A percentile compares a stretch with the other conserved stretches of the same genome.
phyloP scores from a whole-genome alignment of 495 filamentous ascomycete genomes.

The Rhypophila decipiens region DNA sequence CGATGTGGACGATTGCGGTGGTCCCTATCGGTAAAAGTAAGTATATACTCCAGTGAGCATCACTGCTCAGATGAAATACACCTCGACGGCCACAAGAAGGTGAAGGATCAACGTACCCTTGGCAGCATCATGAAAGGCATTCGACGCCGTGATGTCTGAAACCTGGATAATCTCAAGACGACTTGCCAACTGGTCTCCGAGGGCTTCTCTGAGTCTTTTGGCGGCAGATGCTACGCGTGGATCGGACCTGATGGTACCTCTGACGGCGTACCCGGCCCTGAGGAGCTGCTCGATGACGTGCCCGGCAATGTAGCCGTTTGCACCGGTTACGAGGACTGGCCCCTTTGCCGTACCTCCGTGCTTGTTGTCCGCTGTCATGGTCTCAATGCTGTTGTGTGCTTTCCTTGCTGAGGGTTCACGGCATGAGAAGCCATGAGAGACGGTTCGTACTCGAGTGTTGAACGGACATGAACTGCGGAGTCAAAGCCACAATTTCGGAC shows the following conservation, averaged over 20 bases:
- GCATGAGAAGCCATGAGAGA: no score
- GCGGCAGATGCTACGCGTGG: constrained; percentile 56
- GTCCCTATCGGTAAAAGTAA: constrained; percentile 20
- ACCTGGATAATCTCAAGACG: constrained; percentile 27
- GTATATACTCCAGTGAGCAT: no score
- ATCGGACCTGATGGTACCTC: constrained; percentile 61
- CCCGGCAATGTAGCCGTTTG: constrained; percentile 43
- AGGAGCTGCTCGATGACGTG: constrained; percentile 55
- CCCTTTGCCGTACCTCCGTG: constrained; percentile 12
- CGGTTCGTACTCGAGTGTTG: no score
- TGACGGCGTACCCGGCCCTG: constrained; percentile 63
- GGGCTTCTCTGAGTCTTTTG: constrained; percentile 45
- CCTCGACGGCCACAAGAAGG: no score
- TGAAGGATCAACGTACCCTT: constrained; percentile 21
- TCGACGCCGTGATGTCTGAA: constrained; percentile 34
- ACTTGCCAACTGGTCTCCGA: no score
- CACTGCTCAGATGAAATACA: no score
- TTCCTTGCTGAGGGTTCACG: no score
- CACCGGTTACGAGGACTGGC: constrained; percentile 40
- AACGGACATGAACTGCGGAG: no score
- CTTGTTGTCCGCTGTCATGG: not conserved
- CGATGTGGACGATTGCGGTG: constrained; percentile 67
- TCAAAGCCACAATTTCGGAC: no score
- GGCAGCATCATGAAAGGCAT: constrained; percentile 37
- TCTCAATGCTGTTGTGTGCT: no score